Evolutionary conservation across 129 eudicot genomes (phyloP), one percentile per base, ranked within the genome.

Genomic region (Dittrichia graveolens): DNA sequence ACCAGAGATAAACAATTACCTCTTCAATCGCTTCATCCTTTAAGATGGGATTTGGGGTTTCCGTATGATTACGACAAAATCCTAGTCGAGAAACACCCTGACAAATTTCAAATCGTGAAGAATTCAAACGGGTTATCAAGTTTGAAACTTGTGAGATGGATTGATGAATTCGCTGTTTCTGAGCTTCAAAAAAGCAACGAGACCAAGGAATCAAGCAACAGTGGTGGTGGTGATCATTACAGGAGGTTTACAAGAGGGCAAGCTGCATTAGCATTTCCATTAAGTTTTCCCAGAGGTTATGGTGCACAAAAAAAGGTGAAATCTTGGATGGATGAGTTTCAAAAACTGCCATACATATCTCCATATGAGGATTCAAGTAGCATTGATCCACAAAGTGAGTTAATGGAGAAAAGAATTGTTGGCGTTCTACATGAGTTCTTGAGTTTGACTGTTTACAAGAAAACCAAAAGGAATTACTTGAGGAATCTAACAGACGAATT

Each of bases 281-380:
- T 87, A 84, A 85, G 89, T 67, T 94, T 90, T 79, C 96, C 96
- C 0, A 85, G 85, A 57, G 95, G 98, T 18, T 90, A 91, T 66
- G 97, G 96, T 9, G 90, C 75, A 6, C 93, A 88, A 63, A 91
- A 83, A 68, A 88, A 88, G 85, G 97, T 91, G 52, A 91, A 83
- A 66, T 87, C 89, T 7, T 91, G 96, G 97, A 91, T 91, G 97
- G 91, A 86, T 14, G 97, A 88, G 80, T 91, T 91, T 83, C 91
- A 88, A 19, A 91, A 86, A 61, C 55, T 91, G 64, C 96, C 97
- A 0, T 91, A 91, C 54, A 81, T 91, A 56, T 91, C 92, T 0
- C 98, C 98, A 6, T 89, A 85, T 76, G 93, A 89, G 64, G 96
- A 93, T 76, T 90, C 89, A 2, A 83, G 84, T 8, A 66, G 85